Base-by-base conservation (phyloP, 108 stramenopile species). In the Aureococcus anophagefferens region DNA sequence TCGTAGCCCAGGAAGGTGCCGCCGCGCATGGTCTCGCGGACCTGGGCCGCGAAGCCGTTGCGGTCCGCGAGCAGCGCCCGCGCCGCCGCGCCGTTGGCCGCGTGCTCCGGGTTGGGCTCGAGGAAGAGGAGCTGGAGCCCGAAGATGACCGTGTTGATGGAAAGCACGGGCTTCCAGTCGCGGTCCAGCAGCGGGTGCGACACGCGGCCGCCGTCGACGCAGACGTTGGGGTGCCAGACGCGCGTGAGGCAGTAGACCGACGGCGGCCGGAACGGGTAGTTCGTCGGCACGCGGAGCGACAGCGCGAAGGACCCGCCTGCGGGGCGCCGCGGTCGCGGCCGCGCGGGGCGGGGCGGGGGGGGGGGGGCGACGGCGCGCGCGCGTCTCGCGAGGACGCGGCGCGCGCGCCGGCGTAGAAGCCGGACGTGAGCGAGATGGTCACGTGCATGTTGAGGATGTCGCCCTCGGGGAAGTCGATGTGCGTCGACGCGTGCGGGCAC, bases 121-220 rank as follows among this genome's bases (percentile, higher is more conserved):
- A 64, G 3, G 64, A 64, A 64, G 16, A 32, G 30, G 13, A 74
- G 62, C 72, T 78, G 77, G 28, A 78, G 72, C 16, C 71, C 75
- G 16, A 78, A 76, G 5, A 77, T 72, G 17, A 78, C 75, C 14
- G 77, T 78, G 59, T 78, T 76, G 33, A 78, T 72, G 66, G 76
- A 73, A 29, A 78, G 67, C 9, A 78, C 77, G 30, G 77, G 77
- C 18, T 75, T 63, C 77, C 76, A 78, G 67, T 78, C 77, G 34
- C 63, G 45, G 29, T 34, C 67, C 30, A 78, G 45, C 30, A 78
- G 76, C 17, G 77, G 76, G 32, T 77, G 71, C 21, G 63, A 45
- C 0, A 78, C 66, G 30, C 46, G 30, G 21, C 77, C 77, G 3
- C 72, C 73, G 67, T 76, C 75, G 0, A 77, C 71, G 44, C 72